Evolutionary conservation across 108 stramenopile species (phyloP).

Genomic region (Cyclotella sp.): DNA sequence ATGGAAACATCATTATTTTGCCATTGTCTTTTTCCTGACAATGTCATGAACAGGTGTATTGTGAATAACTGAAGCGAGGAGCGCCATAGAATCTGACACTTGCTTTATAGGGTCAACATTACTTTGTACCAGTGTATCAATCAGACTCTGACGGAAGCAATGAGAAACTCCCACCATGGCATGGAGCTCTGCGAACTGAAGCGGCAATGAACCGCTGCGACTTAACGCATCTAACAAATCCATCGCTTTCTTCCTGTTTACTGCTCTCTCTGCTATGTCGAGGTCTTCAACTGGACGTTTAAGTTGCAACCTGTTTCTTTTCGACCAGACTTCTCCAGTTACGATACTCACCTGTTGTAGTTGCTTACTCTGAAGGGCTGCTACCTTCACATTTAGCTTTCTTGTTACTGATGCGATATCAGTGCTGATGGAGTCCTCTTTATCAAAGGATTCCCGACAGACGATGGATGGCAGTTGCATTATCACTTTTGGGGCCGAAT

Average conservation of each 20-base stretch:
- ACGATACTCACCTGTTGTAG: neutral
- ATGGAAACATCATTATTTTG: neutral
- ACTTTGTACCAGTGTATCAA: constrained; percentile 39
- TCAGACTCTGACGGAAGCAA: constrained; percentile 43
- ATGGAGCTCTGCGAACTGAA: constrained; percentile 38
- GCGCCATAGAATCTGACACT: constrained; percentile 34
- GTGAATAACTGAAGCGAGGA: constrained; percentile 6
- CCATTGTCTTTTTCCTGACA: neutral
- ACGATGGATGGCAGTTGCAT: constrained; percentile 16
- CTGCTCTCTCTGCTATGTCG: neutral
- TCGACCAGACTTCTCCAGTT: constrained; percentile 2
- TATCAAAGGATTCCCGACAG: neutral
- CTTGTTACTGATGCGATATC: neutral
- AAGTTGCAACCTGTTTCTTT: neutral
- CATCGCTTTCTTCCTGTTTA: constrained; percentile 30
- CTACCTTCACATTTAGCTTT: constrained; percentile 2
- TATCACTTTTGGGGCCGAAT: neutral
- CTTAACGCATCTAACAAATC: constrained; percentile 56
- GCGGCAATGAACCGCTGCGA: constrained; percentile 43
- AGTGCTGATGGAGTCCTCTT: neutral
- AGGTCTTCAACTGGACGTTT: neutral
- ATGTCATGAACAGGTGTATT: neutral
- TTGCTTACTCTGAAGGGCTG: neutral
- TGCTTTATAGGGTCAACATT: constrained; percentile 56
- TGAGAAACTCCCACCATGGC: constrained; percentile 50